Conservation (phyloP, 2,329 filamentous ascomycete genomes). For the Aspergillus fumigatus region DNA sequence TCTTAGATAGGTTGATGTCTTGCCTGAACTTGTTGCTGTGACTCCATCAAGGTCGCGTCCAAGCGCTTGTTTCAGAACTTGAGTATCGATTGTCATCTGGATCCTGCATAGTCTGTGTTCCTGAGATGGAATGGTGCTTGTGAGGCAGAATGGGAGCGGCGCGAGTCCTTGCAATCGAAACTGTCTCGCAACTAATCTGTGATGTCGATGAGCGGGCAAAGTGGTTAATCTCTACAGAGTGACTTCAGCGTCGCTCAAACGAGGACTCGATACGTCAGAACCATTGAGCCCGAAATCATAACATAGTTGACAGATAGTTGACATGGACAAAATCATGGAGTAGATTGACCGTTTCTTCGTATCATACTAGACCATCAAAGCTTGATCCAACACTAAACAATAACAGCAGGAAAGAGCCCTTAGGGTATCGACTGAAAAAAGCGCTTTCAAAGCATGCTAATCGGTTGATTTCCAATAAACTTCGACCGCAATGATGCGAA, state of each 20-base stretch:
- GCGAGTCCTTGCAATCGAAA: background rate
- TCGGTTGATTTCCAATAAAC: slow-evolving; percentile 4
- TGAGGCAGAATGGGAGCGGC: too few species aligned
- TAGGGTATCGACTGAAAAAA: slow-evolving; percentile 11
- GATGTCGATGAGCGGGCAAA: background rate
- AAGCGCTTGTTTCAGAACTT: background rate
- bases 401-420: background rate
- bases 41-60: background rate
- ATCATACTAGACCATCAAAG: background rate
- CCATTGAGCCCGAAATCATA: background rate
- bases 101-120: background rate
- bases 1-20: background rate
- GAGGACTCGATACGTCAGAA: background rate
- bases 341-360: slow-evolving; percentile 10
- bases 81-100: background rate
- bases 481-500: background rate
- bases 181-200: background rate
- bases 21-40: background rate
- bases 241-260: background rate
- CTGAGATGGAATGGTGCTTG: too few species aligned
- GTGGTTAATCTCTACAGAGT: background rate
- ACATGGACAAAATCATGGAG: background rate
- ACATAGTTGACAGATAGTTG: background rate
- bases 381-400: slow-evolving; percentile 2
- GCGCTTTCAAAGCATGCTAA: slow-evolving; percentile 17